Evolutionary conservation across 345 rosid genomes (phyloP).

Genomic region (Carallia pectinifolia): DNA sequence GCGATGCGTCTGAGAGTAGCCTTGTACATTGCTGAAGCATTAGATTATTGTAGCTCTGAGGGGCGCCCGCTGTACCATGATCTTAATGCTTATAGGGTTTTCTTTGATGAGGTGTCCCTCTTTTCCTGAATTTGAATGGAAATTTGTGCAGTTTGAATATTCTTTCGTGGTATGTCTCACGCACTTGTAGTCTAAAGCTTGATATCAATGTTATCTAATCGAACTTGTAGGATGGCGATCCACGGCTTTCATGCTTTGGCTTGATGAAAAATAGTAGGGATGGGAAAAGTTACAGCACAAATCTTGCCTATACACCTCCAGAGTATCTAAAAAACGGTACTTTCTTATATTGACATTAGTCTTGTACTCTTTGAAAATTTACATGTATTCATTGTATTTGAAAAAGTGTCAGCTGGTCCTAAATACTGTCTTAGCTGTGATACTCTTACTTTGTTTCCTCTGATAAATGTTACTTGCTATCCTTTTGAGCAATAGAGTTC

Average conservation of each 20-base stretch:
- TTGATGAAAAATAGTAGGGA: constrained; percentile 94
- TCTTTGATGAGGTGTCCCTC: constrained; percentile 82
- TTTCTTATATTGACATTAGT: not conserved
- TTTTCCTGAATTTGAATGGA: constrained; percentile 6
- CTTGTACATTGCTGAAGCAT: constrained; percentile 81
- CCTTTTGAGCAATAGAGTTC: not conserved
- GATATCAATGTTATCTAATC: constrained; percentile 14
- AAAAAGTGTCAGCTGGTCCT: constrained; percentile 5
- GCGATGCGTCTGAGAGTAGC: constrained; percentile 95
- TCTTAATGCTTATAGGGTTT: constrained; percentile 94
- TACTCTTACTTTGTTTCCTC: not conserved
- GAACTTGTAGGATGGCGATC: constrained; percentile 82
- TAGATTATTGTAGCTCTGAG: constrained; percentile 76
- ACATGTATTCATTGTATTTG: not conserved
- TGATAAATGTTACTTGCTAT: not conserved
- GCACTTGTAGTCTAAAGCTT: constrained; percentile 9
- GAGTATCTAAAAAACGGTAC: constrained; percentile 90
- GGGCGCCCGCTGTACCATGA: constrained; percentile 92
- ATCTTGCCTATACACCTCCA: constrained; percentile 93
- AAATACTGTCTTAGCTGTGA: not conserved
- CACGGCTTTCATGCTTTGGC: constrained; percentile 96
- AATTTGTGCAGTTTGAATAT: not conserved
- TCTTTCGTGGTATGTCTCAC: not conserved
- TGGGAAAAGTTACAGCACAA: constrained; percentile 94
- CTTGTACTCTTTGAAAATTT: constrained; percentile 5